Conservation (phyloP, 257 asterid genomes). For the Solanum piurae region DNA sequence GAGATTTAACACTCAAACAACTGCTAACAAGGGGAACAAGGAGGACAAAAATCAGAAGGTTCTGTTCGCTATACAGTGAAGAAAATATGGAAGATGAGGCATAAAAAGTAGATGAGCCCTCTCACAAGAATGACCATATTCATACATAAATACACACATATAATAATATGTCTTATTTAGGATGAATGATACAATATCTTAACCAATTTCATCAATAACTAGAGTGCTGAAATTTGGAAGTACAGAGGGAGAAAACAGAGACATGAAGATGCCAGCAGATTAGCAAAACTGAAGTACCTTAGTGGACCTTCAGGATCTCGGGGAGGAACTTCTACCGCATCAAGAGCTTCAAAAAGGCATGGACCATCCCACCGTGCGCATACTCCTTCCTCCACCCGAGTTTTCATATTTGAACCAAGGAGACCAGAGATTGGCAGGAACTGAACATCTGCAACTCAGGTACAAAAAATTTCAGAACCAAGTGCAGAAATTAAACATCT, state of each 20-base stretch:
- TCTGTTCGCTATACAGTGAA: background rate
- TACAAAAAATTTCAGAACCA: background rate
- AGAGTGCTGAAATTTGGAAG: background rate
- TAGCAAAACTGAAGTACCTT: constrained; percentile 33
- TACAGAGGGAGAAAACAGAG: background rate
- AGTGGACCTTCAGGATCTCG: constrained; percentile 94
- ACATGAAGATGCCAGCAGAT: background rate
- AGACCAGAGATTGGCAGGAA: constrained; percentile 96
- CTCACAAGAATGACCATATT: background rate
- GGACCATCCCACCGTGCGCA: constrained; percentile 92
- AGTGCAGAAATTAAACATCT: background rate
- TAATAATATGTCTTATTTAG: background rate
- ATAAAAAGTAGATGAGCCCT: background rate
- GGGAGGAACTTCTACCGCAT: constrained; percentile 56
- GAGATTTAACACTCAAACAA: background rate
- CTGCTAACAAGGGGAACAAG: background rate
- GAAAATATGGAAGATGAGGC: background rate
- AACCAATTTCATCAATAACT: background rate
- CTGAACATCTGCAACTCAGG: constrained; percentile 53
- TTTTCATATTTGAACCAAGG: constrained; percentile 66
- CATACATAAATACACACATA: background rate
- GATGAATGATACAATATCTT: background rate
- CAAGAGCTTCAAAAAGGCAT: constrained; percentile 91
- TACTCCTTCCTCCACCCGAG: constrained; percentile 37
- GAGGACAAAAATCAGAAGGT: background rate